Percentiles rank a stretch among this genome's conserved stretches.
Evolutionary conservation across 2,329 filamentous ascomycete genomes (phyloP).

Genomic region (Aureobasidium sp.): DNA sequence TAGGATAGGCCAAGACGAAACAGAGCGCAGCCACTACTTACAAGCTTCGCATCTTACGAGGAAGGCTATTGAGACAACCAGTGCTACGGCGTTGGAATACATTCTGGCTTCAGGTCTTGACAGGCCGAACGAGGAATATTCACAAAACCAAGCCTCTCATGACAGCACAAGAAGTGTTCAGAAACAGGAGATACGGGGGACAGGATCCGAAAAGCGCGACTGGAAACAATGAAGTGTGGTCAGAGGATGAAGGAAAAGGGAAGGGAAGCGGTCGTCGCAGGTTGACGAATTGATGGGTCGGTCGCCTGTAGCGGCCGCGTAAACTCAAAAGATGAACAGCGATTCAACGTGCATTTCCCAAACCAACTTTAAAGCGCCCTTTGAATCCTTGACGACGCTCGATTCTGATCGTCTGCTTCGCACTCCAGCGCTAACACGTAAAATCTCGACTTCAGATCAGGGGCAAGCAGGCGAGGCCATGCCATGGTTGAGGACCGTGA

Average conservation of each 20-base stretch:
- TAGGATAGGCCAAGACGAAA: not conserved
- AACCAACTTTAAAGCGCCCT: slow-evolving; percentile 4
- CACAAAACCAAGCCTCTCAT: not conserved
- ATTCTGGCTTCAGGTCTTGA: not conserved
- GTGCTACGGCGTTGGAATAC: not conserved
- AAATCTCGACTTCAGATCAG: not conserved
- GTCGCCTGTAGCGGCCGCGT: not conserved
- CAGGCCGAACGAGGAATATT: not conserved
- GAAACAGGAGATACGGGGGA: not conserved
- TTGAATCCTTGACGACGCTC: not conserved
- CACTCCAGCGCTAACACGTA: not conserved
- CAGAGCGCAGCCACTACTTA: not conserved
- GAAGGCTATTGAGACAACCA: not conserved
- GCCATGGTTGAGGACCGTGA: not conserved
- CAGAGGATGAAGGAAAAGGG: not conserved
- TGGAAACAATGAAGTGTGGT: not conserved
- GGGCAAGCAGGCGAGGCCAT: not conserved
- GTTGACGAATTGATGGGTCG: not conserved
- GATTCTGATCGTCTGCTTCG: not conserved
- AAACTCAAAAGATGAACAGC: not conserved
- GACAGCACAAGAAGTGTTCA: not conserved
- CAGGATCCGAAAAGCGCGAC: not conserved
- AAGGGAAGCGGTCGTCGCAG: not conserved
- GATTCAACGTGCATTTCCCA: slow-evolving; percentile 1
- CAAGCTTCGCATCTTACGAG: slow-evolving; percentile 10